These are phyloP conservation scores for Funneliformis geosporum DNA, from an alignment of 192 early-diverging fungal genomes.

Conservation along the genomic window DNA sequence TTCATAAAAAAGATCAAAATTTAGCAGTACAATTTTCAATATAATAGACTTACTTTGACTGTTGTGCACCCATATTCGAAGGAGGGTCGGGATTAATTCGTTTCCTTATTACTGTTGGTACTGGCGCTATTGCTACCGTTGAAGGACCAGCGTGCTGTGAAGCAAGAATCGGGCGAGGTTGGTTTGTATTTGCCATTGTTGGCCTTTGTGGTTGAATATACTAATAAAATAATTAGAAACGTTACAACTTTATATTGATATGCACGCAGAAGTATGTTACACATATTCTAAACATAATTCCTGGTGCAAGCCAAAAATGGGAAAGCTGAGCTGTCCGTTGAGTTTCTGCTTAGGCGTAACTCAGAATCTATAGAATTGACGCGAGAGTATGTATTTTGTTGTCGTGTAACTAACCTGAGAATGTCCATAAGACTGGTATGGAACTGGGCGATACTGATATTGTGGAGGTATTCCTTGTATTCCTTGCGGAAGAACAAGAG, in stretches of 20 bases:
- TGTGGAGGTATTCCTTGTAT: background rate
- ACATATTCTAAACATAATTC: background rate
- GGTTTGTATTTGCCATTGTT: background rate
- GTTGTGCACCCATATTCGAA: background rate
- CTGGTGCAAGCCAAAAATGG: constrained; percentile 12
- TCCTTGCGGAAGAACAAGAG: background rate
- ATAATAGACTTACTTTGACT: background rate
- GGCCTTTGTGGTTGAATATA: background rate
- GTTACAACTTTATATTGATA: background rate
- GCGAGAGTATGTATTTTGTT: background rate
- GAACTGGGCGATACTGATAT: background rate
- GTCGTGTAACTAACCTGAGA: background rate
- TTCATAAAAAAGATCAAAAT: background rate
- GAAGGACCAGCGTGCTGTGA: background rate
- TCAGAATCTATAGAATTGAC: background rate
- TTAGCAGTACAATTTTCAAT: background rate
- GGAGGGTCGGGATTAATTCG: background rate
- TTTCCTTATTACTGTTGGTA: background rate
- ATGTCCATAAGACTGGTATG: background rate
- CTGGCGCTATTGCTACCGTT: background rate
- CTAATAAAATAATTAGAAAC: background rate
- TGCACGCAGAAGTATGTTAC: constrained; percentile 16
- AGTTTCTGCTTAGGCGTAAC: background rate
- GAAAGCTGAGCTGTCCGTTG: background rate
- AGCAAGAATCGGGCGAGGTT: background rate